A percentile compares a stretch with the other conserved stretches of the same genome.
phyloP scores from a whole-genome alignment of 148 eudicot species.

The Fagopyrum esculentum region DNA sequence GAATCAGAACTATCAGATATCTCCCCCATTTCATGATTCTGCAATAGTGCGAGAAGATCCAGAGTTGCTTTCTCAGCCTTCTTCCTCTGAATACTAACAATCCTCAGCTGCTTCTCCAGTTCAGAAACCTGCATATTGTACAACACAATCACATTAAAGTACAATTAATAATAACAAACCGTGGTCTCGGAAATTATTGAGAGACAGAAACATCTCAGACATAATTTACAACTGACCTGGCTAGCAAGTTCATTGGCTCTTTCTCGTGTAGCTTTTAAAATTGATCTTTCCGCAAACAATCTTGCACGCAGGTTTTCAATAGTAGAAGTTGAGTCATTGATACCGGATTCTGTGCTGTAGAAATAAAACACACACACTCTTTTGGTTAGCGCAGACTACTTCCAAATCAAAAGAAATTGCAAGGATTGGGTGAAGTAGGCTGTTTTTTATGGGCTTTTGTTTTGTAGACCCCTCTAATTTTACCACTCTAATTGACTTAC shows the following conservation, averaged over 20 bases:
- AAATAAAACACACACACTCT: background rate
- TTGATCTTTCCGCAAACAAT: slow-evolving; percentile 69
- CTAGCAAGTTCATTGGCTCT: slow-evolving; percentile 79
- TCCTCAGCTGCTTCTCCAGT: slow-evolving; percentile 70
- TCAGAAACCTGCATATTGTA: slow-evolving; percentile 48
- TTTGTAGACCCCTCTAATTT: no score
- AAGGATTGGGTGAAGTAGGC: no score
- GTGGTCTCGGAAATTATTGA: background rate
- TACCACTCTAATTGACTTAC: no score
- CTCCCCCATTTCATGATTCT: slow-evolving; percentile 52
- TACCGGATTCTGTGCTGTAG: slow-evolving; percentile 31
- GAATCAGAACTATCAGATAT: slow-evolving; percentile 54
- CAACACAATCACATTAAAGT: slow-evolving; percentile 10
- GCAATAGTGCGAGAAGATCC: slow-evolving; percentile 62
- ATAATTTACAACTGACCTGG: slow-evolving; percentile 47
- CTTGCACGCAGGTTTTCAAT: slow-evolving; percentile 81
- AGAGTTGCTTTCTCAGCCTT: slow-evolving; percentile 79
- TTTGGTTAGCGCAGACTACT: background rate
- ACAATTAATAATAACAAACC: background rate
- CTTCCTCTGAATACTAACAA: slow-evolving; percentile 64
- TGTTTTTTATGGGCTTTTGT: no score
- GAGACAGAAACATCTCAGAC: background rate
- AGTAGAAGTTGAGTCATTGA: slow-evolving; percentile 47
- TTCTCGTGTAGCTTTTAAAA: slow-evolving; percentile 68
- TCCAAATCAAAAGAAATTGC: no score